Conservation (phyloP, 1,139 yeast species). For the Blastobotrys apis region DNA sequence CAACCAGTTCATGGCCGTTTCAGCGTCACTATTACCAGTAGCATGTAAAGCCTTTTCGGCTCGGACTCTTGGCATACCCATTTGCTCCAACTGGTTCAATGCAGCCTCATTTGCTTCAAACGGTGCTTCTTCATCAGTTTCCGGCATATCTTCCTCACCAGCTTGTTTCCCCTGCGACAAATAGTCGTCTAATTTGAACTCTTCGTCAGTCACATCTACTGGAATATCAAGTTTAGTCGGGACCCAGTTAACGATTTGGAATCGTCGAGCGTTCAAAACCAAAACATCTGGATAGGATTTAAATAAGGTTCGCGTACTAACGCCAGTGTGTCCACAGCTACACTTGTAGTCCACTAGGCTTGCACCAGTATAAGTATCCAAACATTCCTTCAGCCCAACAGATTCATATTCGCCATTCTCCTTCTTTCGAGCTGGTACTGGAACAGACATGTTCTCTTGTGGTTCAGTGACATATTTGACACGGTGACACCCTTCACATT, state of each 20-base stretch:
- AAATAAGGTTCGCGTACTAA: conserved; percentile 44
- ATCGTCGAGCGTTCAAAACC: conserved; percentile 71
- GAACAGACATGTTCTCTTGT: conserved; percentile 67
- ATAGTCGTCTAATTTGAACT: conserved; percentile 39
- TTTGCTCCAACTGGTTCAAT: conserved; percentile 53
- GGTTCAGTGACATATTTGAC: conserved; percentile 56
- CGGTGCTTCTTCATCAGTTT: conserved; percentile 26
- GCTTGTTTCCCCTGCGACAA: conserved; percentile 37
- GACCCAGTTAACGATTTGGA: conserved; percentile 82
- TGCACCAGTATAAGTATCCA: conserved; percentile 44
- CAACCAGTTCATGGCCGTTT: conserved; percentile 87
- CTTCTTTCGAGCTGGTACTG: conserved; percentile 43
- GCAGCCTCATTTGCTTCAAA: conserved; percentile 57
- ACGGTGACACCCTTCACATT: conserved; percentile 57
- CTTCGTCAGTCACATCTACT: conserved; percentile 50
- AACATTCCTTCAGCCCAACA: conserved; percentile 50
- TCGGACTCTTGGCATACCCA: conserved; percentile 84
- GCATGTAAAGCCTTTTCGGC: conserved; percentile 62
- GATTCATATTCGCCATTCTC: conserved; percentile 46
- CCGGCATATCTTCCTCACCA: conserved; percentile 44
- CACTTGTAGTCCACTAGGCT: conserved; percentile 71
- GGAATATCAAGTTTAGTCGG: conserved; percentile 82
- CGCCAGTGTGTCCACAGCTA: conserved; percentile 45
- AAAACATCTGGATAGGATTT: conserved; percentile 66
- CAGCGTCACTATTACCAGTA: conserved; percentile 67